Conservation (phyloP, 2,329 filamentous ascomycete species). For the Meredithiella fracta region DNA sequence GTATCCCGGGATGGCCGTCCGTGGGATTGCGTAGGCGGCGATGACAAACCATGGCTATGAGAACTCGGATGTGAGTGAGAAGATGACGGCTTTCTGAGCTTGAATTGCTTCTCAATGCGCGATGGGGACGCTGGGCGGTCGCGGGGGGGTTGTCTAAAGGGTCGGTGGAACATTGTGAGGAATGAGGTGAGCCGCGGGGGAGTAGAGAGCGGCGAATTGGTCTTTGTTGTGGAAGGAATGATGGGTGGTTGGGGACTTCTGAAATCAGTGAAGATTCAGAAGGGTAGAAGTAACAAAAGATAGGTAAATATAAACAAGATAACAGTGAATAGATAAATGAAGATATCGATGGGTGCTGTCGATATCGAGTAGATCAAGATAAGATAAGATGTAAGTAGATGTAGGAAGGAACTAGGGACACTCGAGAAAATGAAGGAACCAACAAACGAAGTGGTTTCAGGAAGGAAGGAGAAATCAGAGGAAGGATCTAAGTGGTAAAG, state of each 20-base stretch:
- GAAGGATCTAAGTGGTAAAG: background rate
- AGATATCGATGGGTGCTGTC: no score
- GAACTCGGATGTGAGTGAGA: conserved; percentile 42
- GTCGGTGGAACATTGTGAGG: conserved; percentile 71
- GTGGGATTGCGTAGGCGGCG: no score
- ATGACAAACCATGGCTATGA: conserved; percentile 56
- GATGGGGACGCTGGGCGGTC: conserved; percentile 26
- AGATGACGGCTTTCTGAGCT: conserved; percentile 44
- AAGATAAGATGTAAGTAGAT: no score
- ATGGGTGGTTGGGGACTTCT: background rate
- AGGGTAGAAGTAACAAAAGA: conserved; percentile 10
- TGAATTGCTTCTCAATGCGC: conserved; percentile 75
- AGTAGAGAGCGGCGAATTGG: background rate
- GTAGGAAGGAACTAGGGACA: no score
- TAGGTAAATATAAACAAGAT: conserved; percentile 23
- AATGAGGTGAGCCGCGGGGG: background rate
- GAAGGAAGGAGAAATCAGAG: background rate
- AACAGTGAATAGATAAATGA: conserved; percentile 4
- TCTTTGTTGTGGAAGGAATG: background rate
- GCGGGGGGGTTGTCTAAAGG: conserved; percentile 45
- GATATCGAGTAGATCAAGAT: no score
- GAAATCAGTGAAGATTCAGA: conserved; percentile 5
- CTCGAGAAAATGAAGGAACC: no score
- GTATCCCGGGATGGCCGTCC: background rate
- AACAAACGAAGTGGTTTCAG: no score